A percentile compares a stretch with the other conserved stretches of the same genome.
Evolutionary conservation across 768 basidiomycete species (phyloP).

Genomic region (Tephrocybe sp.): DNA sequence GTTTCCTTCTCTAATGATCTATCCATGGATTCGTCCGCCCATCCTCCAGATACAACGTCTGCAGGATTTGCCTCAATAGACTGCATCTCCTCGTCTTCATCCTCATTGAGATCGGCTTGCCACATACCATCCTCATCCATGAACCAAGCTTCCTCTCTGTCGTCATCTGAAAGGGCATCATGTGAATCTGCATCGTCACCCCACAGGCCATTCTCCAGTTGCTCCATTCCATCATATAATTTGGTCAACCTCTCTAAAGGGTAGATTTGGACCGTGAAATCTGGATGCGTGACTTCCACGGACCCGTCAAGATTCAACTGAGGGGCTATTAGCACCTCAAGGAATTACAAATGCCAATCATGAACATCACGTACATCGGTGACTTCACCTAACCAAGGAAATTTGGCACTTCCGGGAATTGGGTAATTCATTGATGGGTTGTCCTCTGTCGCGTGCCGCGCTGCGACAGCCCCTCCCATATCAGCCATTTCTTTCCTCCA

Average conservation of each 20-base stretch:
- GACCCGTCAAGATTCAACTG: slow-evolving; percentile 76
- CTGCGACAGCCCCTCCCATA: slow-evolving; percentile 58
- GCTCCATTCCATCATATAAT: slow-evolving; percentile 79
- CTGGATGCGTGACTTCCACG: slow-evolving; percentile 70
- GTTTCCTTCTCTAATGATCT: not conserved
- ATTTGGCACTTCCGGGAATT: slow-evolving; percentile 31
- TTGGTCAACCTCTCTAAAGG: slow-evolving; percentile 69
- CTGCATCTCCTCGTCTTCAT: slow-evolving; percentile 27
- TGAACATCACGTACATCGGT: slow-evolving; percentile 52
- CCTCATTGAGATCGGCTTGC: slow-evolving; percentile 42
- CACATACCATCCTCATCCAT: slow-evolving; percentile 46
- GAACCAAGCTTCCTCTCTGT: slow-evolving; percentile 40
- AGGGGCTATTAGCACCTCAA: slow-evolving; percentile 7
- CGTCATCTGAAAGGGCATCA: slow-evolving; percentile 40
- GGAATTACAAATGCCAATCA: slow-evolving; percentile 6
- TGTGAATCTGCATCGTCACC: slow-evolving; percentile 45
- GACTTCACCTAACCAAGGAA: slow-evolving; percentile 89
- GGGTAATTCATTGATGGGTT: slow-evolving; percentile 41
- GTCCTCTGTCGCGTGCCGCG: slow-evolving; percentile 41
- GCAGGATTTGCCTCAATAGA: slow-evolving; percentile 18
- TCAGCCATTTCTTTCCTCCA: slow-evolving; percentile 74
- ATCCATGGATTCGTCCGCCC: slow-evolving; percentile 15
- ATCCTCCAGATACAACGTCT: slow-evolving; percentile 16
- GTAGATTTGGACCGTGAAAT: slow-evolving; percentile 44
- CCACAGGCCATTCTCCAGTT: slow-evolving; percentile 70